Evolutionary conservation across 345 rosid genomes (phyloP), one percentile per base, ranked within the genome.

Genomic region (Raphanus raphanistrum): DNA sequence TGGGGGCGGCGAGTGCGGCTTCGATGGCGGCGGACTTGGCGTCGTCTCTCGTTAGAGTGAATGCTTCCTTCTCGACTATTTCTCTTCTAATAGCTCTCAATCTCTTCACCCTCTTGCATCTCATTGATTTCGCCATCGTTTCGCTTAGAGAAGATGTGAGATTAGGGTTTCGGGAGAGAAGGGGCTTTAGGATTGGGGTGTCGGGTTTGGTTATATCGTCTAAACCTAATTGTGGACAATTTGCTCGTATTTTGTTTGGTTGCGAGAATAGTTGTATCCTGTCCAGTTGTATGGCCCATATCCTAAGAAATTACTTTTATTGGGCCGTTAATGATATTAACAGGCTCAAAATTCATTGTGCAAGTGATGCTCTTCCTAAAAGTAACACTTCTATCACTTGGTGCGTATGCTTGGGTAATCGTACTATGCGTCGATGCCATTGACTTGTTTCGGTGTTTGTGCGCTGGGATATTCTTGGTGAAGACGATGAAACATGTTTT

Each of bases 31-130:
- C 91, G 68, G 88, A 64, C 82, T 95, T 95, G 38, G 97, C 99
- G 10, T 65, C 92, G n/a, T 92, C 99, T 83, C 92, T 95, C 71
- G 86, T 84, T 35, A 82, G 85, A 73, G 88, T 87, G 33, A 82
- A 38, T 10, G 98, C 87, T 63, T 87, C 86, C 35, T 79, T 79
- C 79, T 79, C 79, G 1, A 91, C 96, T 4, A 95, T 76, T 45
- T 92, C 99, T 72, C 98, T 88, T 77, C 94, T 81, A 8, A 92
- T 88, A 7, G 99, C 98, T 63, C 95, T 88, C 38, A 95, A 87
- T 88, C 99, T 87, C 92, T 95, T 95, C 87, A 85, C 90, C 57
- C 84, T 84, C 90, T 92, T 95, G 73, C 90, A 92, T 78, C 99
- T 87, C 92, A 95, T 86, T 0, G 99, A 95, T 72, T 92, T 90